phyloP scores from a whole-genome alignment of 2,329 filamentous ascomycete genomes.

The Neurospora crassa region DNA sequence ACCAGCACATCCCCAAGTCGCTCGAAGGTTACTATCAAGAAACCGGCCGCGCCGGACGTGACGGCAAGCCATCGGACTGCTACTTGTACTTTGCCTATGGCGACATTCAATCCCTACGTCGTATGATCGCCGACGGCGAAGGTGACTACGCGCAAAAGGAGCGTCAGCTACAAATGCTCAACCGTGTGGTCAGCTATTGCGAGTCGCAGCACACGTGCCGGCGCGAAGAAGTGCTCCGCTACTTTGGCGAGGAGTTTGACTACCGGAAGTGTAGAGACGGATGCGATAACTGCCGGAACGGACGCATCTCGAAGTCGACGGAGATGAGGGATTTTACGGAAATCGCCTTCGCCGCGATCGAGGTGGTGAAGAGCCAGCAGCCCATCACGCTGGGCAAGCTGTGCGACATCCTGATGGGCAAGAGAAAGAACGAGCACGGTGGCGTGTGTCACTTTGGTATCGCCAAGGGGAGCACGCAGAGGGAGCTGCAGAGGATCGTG shows the following conservation, averaged over 20 bases:
- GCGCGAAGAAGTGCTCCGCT: conserved; percentile 78
- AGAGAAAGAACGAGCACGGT: conserved; percentile 48
- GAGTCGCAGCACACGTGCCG: conserved; percentile 85
- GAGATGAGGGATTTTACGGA: conserved; percentile 68
- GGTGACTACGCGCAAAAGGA: conserved; percentile 71
- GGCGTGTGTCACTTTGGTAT: conserved; percentile 52
- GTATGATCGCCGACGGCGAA: conserved; percentile 76
- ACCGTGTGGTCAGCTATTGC: conserved; percentile 76
- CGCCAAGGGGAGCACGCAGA: conserved; percentile 59
- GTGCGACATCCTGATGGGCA: conserved; percentile 74
- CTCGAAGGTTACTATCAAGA: conserved; percentile 98
- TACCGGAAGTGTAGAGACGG: conserved; percentile 58
- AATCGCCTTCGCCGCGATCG: conserved; percentile 61
- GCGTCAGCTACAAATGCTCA: conserved; percentile 75
- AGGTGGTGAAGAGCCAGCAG: conserved; percentile 52
- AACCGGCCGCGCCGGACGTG: conserved; percentile 86
- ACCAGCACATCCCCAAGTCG: conserved; percentile 87
- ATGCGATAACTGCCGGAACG: conserved; percentile 85
- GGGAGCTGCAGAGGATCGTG: conserved; percentile 78
- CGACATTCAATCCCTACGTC: conserved; percentile 64
- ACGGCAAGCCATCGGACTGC: conserved; percentile 79
- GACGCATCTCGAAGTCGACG: conserved; percentile 42
- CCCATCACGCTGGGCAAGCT: conserved; percentile 66
- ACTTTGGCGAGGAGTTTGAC: conserved; percentile 83
- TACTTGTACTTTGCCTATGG: conserved; percentile 80